Evolutionary conservation across 2,329 filamentous ascomycete genomes (phyloP).

Genomic region (Neonectria neomacrospora): DNA sequence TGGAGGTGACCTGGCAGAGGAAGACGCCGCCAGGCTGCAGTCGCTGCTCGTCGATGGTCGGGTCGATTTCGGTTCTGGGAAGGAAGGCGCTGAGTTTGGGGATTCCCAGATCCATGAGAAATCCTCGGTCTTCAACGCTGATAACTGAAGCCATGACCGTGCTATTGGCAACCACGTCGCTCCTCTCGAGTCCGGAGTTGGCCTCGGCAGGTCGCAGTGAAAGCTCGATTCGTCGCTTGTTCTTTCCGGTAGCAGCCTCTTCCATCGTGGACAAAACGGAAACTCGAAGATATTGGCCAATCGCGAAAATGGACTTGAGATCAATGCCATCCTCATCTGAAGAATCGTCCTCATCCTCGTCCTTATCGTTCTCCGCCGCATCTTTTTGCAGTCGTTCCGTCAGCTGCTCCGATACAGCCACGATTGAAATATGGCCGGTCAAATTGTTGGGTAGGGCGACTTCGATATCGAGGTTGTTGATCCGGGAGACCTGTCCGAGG

Average conservation of each 20-base stretch:
- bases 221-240: constrained; percentile 85
- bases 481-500: constrained; percentile 84
- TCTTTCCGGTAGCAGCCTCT: constrained; percentile 69
- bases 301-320: constrained; percentile 76
- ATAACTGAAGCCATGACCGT: constrained; percentile 88
- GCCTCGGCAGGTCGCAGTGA: constrained; percentile 82
- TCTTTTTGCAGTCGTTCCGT: constrained; percentile 80
- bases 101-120: constrained; percentile 91
- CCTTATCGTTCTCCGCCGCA: constrained; percentile 62
- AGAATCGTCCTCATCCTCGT: constrained; percentile 63
- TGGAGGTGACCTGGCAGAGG: constrained; percentile 81
- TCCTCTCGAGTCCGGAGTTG: constrained; percentile 78
- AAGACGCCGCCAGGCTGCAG: constrained; percentile 87
- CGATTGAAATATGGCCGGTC: constrained; percentile 87
- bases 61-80: constrained; percentile 82
- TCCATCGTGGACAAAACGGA: constrained; percentile 83
- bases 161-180: constrained; percentile 78
- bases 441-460: constrained; percentile 93
- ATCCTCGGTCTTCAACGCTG: constrained; percentile 95
- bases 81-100: constrained; percentile 83
- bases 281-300: constrained; percentile 90
- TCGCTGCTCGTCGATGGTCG: constrained; percentile 70
- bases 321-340: constrained; percentile 71
- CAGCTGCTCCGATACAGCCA: constrained; percentile 86
- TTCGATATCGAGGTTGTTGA: constrained; percentile 82